These are phyloP conservation scores for Mortierella sp. DNA, from an alignment of 371 early-diverging fungal species.

Conservation along the genomic window DNA sequence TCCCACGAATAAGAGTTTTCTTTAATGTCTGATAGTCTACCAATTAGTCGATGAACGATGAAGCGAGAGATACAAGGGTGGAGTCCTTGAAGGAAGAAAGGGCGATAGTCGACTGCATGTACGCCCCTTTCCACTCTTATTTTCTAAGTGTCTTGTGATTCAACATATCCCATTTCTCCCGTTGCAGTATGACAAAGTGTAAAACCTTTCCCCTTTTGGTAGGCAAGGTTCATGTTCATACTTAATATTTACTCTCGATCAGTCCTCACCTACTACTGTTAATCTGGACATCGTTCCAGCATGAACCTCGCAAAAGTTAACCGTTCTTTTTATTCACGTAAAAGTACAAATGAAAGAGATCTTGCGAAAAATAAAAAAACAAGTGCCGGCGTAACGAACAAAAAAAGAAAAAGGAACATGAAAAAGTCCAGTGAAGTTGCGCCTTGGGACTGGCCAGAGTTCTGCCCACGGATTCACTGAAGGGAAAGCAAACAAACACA, in stretches of 20 bases:
- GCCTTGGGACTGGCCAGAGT: background rate
- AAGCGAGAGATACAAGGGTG: too few species aligned
- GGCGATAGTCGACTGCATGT: too few species aligned
- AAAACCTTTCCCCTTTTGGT: conserved; percentile 27
- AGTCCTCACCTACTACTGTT: background rate
- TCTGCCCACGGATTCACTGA: background rate
- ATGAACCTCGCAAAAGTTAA: background rate
- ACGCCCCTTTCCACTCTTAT: background rate
- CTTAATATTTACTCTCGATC: background rate
- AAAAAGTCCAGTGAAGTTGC: background rate
- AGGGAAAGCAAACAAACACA: background rate
- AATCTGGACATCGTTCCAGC: background rate
- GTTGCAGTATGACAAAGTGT: background rate
- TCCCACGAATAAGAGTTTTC: background rate
- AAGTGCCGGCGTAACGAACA: background rate
- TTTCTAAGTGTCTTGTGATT: background rate
- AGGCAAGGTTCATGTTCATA: background rate
- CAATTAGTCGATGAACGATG: too few species aligned
- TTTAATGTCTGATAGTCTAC: background rate
- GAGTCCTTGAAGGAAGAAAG: too few species aligned
- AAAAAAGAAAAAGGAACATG: background rate
- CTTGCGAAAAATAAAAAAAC: background rate
- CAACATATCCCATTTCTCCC: background rate
- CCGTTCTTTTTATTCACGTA: background rate
- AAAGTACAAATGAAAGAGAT: conserved; percentile 4